Base-by-base conservation (phyloP, 2,329 filamentous ascomycete species). In the Colletotrichum theobromicola region DNA sequence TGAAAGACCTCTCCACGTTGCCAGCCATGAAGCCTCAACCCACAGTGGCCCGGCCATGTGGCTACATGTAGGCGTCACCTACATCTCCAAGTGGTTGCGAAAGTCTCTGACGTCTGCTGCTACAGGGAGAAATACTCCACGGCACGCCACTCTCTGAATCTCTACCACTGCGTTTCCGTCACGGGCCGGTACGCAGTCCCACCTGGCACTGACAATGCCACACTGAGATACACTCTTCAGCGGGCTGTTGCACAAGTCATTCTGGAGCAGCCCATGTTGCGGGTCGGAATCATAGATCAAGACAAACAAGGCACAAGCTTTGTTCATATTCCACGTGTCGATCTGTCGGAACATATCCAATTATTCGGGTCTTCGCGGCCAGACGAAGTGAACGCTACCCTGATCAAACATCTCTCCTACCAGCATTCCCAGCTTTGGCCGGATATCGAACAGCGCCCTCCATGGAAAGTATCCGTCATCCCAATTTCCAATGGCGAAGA, bases 281-380 rank as follows among this genome's bases (percentile, higher is more conserved):
- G 87, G 16, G 85, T 88, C 35, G 88, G 87, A 13, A 88, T 91
- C 74, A 78, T 80, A 3, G 83, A 81, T 53, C 84, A 90, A 62
- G 83, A 87, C 46, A 85, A 84, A n/a, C 82, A 81, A 46, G 71
- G 79, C 4, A 84, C 90, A 0, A 79, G 77, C 34, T 91, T 88
- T 77, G 84, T 87, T 9, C 83, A 84, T 60, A 75, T 90, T 9
- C 77, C 83, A 0, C 77, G 81, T 24, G 81, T 91, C 53, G 80
- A 89, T 64, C 80, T 91, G 5, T 74, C 78, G 2, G 77, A 85
- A 16, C 86, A 89, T 67, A 80, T 90, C 28, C 80, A 84, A 57
- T 87, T 84, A 58, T 75, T 79, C 3, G 55, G 68, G 3, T 69
- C 81, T 2, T 75, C 79, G n/a, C 30, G 18, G 30, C 21, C 67